Evolutionary conservation across 2,329 filamentous ascomycete genomes (phyloP).

Genomic region (Botrytis porri): DNA sequence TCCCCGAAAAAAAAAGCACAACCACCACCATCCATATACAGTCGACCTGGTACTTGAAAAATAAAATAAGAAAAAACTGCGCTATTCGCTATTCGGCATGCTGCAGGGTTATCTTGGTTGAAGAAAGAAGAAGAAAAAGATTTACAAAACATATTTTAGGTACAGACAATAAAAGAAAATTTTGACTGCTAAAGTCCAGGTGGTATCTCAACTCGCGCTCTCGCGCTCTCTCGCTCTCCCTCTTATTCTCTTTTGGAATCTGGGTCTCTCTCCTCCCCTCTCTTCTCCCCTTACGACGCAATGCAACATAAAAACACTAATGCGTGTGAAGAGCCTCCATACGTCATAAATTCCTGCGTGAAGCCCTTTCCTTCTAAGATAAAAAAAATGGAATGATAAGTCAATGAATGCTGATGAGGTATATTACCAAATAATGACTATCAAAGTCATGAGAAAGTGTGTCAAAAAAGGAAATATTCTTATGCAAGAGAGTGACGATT

Average conservation of each 20-base stretch:
- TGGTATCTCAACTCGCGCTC: conserved; percentile 11
- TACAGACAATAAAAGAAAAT: conserved; percentile 6
- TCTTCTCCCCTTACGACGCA: background rate
- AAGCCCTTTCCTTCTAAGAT: conserved; percentile 2
- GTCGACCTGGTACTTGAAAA: background rate
- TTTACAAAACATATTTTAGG: conserved; percentile 18
- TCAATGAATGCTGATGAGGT: conserved; percentile 4
- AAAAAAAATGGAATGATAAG: background rate
- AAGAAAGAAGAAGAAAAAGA: conserved; percentile 1
- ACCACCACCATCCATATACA: conserved; percentile 4
- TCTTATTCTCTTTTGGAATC: background rate
- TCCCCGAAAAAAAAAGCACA: background rate
- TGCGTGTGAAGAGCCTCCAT: conserved; percentile 5
- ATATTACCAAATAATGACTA: conserved; percentile 17
- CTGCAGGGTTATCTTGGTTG: conserved; percentile 1
- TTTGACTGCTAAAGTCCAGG: conserved; percentile 16
- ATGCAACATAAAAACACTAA: conserved; percentile 7
- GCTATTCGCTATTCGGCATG: conserved; percentile 8
- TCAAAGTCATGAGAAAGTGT: conserved; percentile 6
- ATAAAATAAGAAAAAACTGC: background rate
- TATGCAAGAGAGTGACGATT: conserved; percentile 9
- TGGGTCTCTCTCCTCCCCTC: background rate
- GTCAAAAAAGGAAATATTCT: background rate
- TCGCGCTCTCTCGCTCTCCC: background rate
- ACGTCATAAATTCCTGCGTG: conserved; percentile 16